phyloP scores from a whole-genome alignment of 2,329 filamentous ascomycete species.

The Fusarium sp. region DNA sequence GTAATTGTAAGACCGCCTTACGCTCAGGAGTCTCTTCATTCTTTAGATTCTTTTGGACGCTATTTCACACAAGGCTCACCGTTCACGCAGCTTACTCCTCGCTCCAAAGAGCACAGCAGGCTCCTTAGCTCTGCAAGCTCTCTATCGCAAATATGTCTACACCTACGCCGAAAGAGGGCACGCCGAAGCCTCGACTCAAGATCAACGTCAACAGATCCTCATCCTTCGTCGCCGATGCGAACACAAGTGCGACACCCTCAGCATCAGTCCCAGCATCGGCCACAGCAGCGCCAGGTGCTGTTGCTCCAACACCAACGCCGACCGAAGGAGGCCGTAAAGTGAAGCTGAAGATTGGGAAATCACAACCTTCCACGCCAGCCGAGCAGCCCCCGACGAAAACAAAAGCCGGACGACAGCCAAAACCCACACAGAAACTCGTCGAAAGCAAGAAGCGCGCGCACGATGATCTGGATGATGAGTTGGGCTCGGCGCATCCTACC shows the following conservation, averaged over 20 bases:
- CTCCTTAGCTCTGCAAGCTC: slow-evolving; percentile 6
- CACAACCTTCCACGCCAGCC: slow-evolving; percentile 56
- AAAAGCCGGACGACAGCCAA: slow-evolving; percentile 70
- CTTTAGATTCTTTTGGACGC: background rate
- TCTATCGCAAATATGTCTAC: slow-evolving; percentile 48
- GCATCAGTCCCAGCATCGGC: slow-evolving; percentile 25
- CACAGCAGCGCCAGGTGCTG: slow-evolving; percentile 2
- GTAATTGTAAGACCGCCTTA: background rate
- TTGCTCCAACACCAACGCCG: slow-evolving; percentile 39
- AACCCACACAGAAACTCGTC: slow-evolving; percentile 68
- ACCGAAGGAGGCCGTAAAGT: slow-evolving; percentile 54
- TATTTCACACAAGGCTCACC: background rate
- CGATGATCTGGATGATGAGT: slow-evolving; percentile 64
- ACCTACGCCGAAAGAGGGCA: slow-evolving; percentile 42
- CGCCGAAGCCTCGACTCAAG: slow-evolving; percentile 55
- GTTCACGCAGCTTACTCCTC: slow-evolving; percentile 1
- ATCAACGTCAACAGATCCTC: slow-evolving; percentile 55
- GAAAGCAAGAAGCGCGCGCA: slow-evolving; percentile 72
- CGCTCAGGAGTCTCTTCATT: background rate
- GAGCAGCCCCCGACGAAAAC: slow-evolving; percentile 59
- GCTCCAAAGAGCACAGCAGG: slow-evolving; percentile 17
- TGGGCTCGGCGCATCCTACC: slow-evolving; percentile 52
- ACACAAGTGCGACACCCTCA: slow-evolving; percentile 37
- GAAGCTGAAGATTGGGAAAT: slow-evolving; percentile 58
- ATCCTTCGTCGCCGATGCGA: slow-evolving; percentile 51